These are phyloP conservation scores for Torrubiellomyces zombiae DNA, from an alignment of 2,329 filamentous ascomycete genomes.

Conservation along the genomic window DNA sequence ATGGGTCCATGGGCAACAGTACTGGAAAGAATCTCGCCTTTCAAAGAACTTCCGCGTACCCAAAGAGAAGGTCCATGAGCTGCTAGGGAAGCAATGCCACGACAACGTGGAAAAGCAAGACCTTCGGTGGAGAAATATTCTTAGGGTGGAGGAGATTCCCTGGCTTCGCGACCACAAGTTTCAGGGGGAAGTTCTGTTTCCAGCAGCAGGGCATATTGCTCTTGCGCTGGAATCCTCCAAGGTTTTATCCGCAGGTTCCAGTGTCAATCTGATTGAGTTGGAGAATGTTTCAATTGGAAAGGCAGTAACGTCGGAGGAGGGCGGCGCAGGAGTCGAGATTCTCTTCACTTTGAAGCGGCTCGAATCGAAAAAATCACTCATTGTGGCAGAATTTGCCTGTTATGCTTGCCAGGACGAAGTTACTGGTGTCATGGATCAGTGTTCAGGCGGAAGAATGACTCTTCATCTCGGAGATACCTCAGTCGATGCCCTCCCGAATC, in stretches of 20 bases:
- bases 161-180: constrained; percentile 16
- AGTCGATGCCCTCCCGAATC: background rate
- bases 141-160: constrained; percentile 7
- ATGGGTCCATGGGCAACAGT: constrained; percentile 19
- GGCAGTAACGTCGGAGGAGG: constrained; percentile 1
- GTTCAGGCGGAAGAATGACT: background rate
- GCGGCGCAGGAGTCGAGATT: background rate
- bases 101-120: constrained; percentile 3
- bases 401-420: background rate
- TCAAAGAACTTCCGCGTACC: constrained; percentile 3
- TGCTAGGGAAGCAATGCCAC: constrained; percentile 9
- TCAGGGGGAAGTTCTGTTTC: constrained; percentile 15
- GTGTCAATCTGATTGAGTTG: background rate
- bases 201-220: constrained; percentile 18
- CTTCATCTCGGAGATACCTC: background rate
- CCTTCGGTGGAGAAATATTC: constrained; percentile 8
- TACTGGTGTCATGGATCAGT: background rate
- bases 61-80: constrained; percentile 6
- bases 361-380: background rate
- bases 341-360: background rate
- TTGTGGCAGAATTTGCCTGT: background rate
- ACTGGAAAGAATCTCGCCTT: constrained; percentile 13
- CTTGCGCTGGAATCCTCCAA: constrained; percentile 13
- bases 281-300: background rate
- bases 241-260: too few relatives aligned